A percentile compares a stretch with the other conserved stretches of the same genome.
These are phyloP conservation scores for Pinguiococcus pyrenoidosus DNA, from an alignment of 108 stramenopile species.

Conservation along the genomic window DNA sequence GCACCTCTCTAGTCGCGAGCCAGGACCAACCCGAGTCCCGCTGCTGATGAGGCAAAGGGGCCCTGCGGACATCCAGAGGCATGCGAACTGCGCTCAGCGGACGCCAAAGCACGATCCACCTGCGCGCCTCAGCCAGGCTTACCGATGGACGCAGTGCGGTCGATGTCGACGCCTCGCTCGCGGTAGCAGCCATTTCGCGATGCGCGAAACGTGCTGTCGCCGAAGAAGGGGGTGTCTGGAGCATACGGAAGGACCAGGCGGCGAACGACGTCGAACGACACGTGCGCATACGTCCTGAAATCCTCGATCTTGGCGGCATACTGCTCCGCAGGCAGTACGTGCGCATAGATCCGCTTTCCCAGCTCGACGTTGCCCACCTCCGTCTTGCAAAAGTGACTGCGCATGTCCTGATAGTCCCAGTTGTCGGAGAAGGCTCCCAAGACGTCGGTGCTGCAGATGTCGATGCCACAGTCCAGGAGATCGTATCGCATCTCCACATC, in stretches of 20 bases:
- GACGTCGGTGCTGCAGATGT: slow-evolving; percentile 93
- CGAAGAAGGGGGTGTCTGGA: slow-evolving; percentile 11
- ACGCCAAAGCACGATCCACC: slow-evolving; percentile 46
- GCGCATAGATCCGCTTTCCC: slow-evolving; percentile 72
- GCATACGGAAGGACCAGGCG: slow-evolving; percentile 80
- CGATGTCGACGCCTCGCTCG: background rate
- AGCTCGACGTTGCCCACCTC: slow-evolving; percentile 84
- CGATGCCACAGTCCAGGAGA: slow-evolving; percentile 78
- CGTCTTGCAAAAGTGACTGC: slow-evolving; percentile 66
- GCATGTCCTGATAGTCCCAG: slow-evolving; percentile 81
- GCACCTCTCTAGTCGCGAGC: slow-evolving; percentile 8
- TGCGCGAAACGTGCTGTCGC: background rate
- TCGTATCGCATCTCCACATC: slow-evolving; percentile 56
- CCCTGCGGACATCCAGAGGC: no score
- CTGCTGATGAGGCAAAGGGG: slow-evolving; percentile 32
- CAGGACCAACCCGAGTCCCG: background rate
- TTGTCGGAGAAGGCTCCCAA: slow-evolving; percentile 83
- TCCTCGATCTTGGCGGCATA: slow-evolving; percentile 68
- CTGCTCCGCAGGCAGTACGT: slow-evolving; percentile 44
- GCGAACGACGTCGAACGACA: slow-evolving; percentile 57
- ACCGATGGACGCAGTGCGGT: slow-evolving; percentile 14
- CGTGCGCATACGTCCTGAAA: slow-evolving; percentile 54
- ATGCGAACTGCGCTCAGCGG: no score
- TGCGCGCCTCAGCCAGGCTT: slow-evolving; percentile 60
- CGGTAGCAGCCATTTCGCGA: slow-evolving; percentile 43